A percentile compares a stretch with the other conserved stretches of the same genome.
phyloP scores from a whole-genome alignment of 192 early-diverging fungal genomes.

The Coemansia sp. region DNA sequence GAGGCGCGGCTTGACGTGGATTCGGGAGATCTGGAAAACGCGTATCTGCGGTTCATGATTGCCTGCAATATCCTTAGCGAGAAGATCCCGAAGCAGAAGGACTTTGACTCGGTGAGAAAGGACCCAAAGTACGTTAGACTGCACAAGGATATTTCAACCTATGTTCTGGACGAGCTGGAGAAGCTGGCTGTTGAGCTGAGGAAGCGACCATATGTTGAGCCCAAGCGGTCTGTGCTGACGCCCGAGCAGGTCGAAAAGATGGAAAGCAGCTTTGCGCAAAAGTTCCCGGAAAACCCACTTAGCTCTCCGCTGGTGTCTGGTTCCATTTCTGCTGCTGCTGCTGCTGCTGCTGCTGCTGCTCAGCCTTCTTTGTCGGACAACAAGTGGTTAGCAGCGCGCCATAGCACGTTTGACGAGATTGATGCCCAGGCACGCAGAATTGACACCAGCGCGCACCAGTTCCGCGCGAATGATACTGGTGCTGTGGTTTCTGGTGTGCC shows the following conservation, averaged over 20 bases:
- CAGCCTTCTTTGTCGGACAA: not conserved
- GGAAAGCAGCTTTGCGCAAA: slow-evolving; percentile 47
- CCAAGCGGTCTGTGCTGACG: slow-evolving; percentile 8
- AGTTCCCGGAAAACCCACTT: slow-evolving; percentile 29
- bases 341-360: not conserved
- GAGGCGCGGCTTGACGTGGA: slow-evolving; percentile 20
- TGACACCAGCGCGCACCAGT: slow-evolving; percentile 15
- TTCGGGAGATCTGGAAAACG: slow-evolving; percentile 31
- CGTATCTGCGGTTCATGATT: slow-evolving; percentile 45
- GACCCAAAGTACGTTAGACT: slow-evolving; percentile 53
- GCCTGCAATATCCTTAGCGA: slow-evolving; percentile 56
- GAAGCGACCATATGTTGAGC: slow-evolving; percentile 36
- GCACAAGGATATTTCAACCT: slow-evolving; percentile 35
- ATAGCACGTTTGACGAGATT: slow-evolving; percentile 41
- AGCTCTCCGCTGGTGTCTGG: not conserved
- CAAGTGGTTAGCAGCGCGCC: slow-evolving; percentile 20
- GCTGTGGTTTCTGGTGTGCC: slow-evolving; percentile 12
- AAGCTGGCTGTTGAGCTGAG: slow-evolving; percentile 20
- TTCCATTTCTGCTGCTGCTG: not conserved
- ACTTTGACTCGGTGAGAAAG: slow-evolving; percentile 42
- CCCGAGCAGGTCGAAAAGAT: slow-evolving; percentile 51
- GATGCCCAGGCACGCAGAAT: slow-evolving; percentile 38
- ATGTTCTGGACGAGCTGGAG: slow-evolving; percentile 30
- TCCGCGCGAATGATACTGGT: not conserved
- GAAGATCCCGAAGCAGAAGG: slow-evolving; percentile 45